Evolutionary conservation across 306 rosid genomes (phyloP), one percentile per base, ranked within the genome.

Genomic region (Ormosia semicastrata): DNA sequence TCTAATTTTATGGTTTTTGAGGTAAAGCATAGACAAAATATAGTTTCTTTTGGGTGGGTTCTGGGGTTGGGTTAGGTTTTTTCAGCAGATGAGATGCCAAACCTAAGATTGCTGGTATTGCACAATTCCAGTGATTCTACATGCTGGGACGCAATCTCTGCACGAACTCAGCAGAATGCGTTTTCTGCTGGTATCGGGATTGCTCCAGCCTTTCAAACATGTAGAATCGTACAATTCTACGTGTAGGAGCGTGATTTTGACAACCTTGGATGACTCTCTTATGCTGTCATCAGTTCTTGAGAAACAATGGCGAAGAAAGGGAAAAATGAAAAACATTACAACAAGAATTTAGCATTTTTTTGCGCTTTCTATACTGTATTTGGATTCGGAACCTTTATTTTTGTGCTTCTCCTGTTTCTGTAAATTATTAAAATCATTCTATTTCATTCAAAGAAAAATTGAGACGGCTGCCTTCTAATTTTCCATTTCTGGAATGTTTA

Each of bases 381-480:
- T 40, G 6, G 24, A 24, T 24, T 24, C 24, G 24, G 59, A 36
- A 37, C 63, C 58, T 68, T 15, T 54, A 5, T 58, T 40, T 78
- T 30, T 75, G 57, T 44, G 30, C 1, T 24, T 24, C 24, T 24
- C 73, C 12, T 56, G 56, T 54, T 50, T 63, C 58, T 13, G n/a
- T 44, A 75, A 60, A 75, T 80, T 59, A 11, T 52, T 18, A 70
- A 43, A 63, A 62, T 46, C 57, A 34, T 80, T 57, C 24, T 59
- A 40, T 69, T 67, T 63, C 59, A 29, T 44, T 41, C 4, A 15
- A 9, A 18, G 46, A 77, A 62, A 50, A 10, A 30, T 14, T 32
- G 56, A 60, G 47, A 64, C 18, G 15, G 32, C 15, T 52, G 34
- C 62, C 58, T 75, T 69, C 50, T 15, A 47, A 9, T 66, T 37